Base-by-base conservation (phyloP, 2,329 filamentous ascomycete genomes). In the Cyphellophora europaea region DNA sequence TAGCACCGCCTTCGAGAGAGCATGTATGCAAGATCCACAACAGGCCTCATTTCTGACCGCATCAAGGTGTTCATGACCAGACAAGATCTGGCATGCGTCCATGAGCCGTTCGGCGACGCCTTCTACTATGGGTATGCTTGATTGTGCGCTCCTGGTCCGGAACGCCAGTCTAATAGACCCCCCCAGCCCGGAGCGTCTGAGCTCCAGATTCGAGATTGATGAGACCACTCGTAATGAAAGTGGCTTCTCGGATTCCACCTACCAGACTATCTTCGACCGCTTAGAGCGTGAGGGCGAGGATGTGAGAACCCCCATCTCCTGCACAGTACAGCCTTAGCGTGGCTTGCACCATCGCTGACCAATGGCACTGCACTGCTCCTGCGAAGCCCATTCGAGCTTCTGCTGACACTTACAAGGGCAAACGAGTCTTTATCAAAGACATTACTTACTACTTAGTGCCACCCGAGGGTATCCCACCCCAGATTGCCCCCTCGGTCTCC, bases 351-450 rank as follows among this genome's bases (percentile, higher is more conserved):
- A 42, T 37, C 40, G 38, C 40, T 33, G 21, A n/a, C 21, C 21
- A 25, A 25, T 25, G 8, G 21, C 8, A 25, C 41, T 48, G 34
- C 31, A 43, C 23, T 43, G 41, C 40, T 38, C 35, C 47, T 43
- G 25, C 40, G 41, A 43, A 35, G 5, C 11, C 12, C 27, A 17
- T 18, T 5, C 14, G 23, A 36, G 29, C 19, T 13, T 5, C 14
- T 38, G 57, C 61, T 65, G 58, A 70, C 60, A 54, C 48, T 53
- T 37, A 53, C 49, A 43, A 93, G 83, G 82, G 79, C 52, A 94
- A 93, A 67, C 83, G 89, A 49, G 67, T 93, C 51, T 95, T 96
- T 66, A 91, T 98, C 72, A 98, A 98, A 62, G 91, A 96, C 59
- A 98, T 96, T 66, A 80, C 83, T 37, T 82, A 95, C 62, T 96